Percentiles rank a stretch among this genome's conserved stretches.
These are phyloP conservation scores for Vanilla planifolia DNA, from an alignment of 106 monocot genomes.

Conservation along the genomic window DNA sequence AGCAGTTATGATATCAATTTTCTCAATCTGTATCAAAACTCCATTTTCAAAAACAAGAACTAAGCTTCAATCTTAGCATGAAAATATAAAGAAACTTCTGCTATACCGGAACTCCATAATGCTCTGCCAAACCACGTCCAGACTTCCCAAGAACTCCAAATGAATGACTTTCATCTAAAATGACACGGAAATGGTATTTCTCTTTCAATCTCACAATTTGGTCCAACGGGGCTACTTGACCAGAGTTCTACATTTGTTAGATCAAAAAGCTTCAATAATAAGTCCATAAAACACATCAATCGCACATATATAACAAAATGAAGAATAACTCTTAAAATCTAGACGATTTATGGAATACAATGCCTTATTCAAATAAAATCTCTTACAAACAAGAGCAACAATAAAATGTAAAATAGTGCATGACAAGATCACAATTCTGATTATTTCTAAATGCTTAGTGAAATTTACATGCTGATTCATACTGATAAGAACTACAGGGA, in stretches of 20 bases:
- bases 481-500: too few relatives aligned
- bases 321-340: too few relatives aligned
- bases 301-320: background rate
- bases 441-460: too few relatives aligned
- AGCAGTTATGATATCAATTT: slow-evolving; percentile 97
- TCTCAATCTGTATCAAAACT: slow-evolving; percentile 56
- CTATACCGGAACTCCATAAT: slow-evolving; percentile 28
- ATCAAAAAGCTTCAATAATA: background rate
- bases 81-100: background rate
- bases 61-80: too few relatives aligned
- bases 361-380: too few relatives aligned
- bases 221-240: slow-evolving; percentile 90
- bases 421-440: too few relatives aligned
- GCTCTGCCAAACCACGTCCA: slow-evolving; percentile 85
- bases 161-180: slow-evolving; percentile 34
- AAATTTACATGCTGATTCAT: too few relatives aligned
- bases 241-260: slow-evolving; percentile 70
- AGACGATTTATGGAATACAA: too few relatives aligned
- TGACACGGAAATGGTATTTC: slow-evolving; percentile 76
- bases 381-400: too few relatives aligned
- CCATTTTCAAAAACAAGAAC: background rate
- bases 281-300: background rate
- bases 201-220: slow-evolving; percentile 83
- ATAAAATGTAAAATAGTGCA: too few relatives aligned
- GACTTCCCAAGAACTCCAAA: slow-evolving; percentile 88